Base-by-base conservation (phyloP, 495 filamentous ascomycete species). In the Tuber indicum region DNA sequence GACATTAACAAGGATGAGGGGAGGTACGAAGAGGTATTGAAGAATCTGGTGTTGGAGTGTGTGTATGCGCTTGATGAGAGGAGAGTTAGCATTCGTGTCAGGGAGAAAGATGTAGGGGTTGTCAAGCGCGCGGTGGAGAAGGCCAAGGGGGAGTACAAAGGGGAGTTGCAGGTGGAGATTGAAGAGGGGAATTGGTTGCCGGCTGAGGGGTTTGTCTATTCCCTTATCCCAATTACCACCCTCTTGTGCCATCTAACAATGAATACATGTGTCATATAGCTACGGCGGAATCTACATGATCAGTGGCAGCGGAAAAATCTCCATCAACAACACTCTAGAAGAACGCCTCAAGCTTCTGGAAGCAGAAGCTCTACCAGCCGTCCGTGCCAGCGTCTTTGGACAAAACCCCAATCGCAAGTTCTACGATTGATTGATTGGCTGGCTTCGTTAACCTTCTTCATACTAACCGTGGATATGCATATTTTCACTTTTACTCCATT, bases 251-350 rank as follows among this genome's bases (percentile, higher is more conserved):
- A n/a, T 74, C 77, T 82, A 70, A 79, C 42, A 49, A 43, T 75
- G 32, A 36, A 23, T 74, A 66, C n/a, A 2, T 62, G 23, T 66
- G 10, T 32, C 32, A 19, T 36, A 72, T 75, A 99, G 96, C 78
- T 88, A 93, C 74, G 96, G 96, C 75, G 96, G 96, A 78, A 86
- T 98, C 26, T 84, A 87, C 66, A 92, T 98, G 78, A 84, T 96
- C 39, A 93, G 94, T 42, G 90, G 91, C 71, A 88, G 90, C 76
- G 96, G 96, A 83, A 97, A 94, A 88, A 98, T 99, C 84, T 93
- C 97, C 79, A 97, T 99, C 84, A 94, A 97, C 89, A 98, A 99
- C 86, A 98, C 96, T 42, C 91, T 98, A 72, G 96, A 98, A 81
- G 92, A 97, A 84, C 90, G 96, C 74, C 86, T 99, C 85, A 90